Base-by-base conservation (phyloP, 495 filamentous ascomycete species). In the Durotheca rogersii region DNA sequence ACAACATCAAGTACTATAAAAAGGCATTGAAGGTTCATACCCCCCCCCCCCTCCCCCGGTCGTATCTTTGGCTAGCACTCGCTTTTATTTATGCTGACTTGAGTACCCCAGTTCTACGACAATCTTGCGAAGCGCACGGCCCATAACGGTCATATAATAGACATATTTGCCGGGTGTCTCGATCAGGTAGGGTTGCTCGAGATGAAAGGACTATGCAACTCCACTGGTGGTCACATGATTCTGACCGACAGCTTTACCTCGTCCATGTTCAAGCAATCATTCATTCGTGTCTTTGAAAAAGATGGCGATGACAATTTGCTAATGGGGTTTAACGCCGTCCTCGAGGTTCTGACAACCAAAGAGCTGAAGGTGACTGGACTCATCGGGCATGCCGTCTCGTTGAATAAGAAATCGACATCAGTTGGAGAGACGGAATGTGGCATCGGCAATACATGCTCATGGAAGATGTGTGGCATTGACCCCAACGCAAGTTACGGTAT, bases 1-100 rank as follows among this genome's bases (percentile, higher is more conserved):
- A 99, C 65, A 96, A 96, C 61, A 95, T 96, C 75, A 99, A 97
- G 69, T 96, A 97, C 68, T 97, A 95, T 74, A 99, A 99, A 79
- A 97, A 97, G 71, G 93, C 94, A 34, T 70, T 95, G 10, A 99
- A 97, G 86, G 90, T 95, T 72, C 27, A 72, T 43, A 48, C 12
- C 32, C 23, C 11, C 29, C 7, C 2, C 18, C 7, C 6, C 18
- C 3, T 25, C 20, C 14, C 17, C 2, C n/a, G n/a, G n/a, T n/a
- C n/a, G n/a, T n/a, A n/a, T n/a, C n/a, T 37, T n/a, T 9, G 4
- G 9, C 23, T 9, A 9, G 9, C 23, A 9, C 15, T 5, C n/a
- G 3, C 7, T 25, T 48, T 10, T 51, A 30, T 9, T 12, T 19
- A 10, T 46, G 64, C 11, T 14, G 23, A 43, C 67, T 72, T 47